These are phyloP conservation scores for Mycena galopus DNA, from an alignment of 768 basidiomycete genomes.

Conservation along the genomic window DNA sequence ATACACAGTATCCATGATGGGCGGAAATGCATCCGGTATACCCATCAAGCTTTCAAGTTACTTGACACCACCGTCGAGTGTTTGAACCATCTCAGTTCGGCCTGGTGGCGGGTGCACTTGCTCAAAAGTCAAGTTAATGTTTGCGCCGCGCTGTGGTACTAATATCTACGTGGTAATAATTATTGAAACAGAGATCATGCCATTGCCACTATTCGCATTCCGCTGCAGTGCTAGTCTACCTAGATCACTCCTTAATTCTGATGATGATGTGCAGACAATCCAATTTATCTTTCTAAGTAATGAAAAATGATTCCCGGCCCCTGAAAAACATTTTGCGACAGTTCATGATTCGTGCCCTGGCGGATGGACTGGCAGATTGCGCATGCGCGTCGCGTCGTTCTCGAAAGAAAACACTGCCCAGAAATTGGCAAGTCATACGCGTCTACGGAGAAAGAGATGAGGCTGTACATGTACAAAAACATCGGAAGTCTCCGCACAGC, in stretches of 20 bases:
- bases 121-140: not conserved
- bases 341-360: not conserved
- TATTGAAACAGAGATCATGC: not conserved
- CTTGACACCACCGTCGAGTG: not conserved
- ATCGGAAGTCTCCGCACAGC: not conserved
- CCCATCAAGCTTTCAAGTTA: constrained; percentile 7
- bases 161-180: too few relatives aligned
- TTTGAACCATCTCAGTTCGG: not conserved
- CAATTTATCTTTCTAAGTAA: not conserved
- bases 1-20: not conserved
- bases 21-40: not conserved
- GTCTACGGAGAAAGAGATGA: not conserved
- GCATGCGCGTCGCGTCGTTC: not conserved
- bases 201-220: not conserved
- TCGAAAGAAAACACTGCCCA: not conserved
- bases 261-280: not conserved
- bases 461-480: constrained; percentile 10
- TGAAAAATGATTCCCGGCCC: not conserved
- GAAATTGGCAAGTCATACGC: not conserved
- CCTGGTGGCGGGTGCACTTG: not conserved
- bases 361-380: not conserved
- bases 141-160: not conserved
- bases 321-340: not conserved
- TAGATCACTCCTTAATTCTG: constrained; percentile 2
- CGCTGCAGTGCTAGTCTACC: not conserved